These are phyloP conservation scores for Tausonia pullulans DNA, from an alignment of 1,284 basidiomycete genomes.

Conservation along the genomic window DNA sequence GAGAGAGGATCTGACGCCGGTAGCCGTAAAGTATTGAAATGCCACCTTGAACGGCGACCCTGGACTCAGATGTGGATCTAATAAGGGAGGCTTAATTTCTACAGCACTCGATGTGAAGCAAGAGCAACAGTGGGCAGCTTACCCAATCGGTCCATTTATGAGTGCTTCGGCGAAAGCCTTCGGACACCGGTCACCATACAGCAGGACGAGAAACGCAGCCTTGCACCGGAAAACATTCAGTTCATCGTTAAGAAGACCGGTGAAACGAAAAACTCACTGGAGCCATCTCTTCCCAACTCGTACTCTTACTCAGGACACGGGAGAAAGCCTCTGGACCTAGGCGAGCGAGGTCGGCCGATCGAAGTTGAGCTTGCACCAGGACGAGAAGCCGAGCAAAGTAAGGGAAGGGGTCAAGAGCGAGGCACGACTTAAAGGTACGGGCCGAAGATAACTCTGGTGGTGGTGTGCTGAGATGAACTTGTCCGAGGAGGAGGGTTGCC, in stretches of 20 bases:
- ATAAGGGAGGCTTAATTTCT: slow-evolving; percentile 17
- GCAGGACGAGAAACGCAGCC: background rate
- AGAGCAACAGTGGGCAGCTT: background rate
- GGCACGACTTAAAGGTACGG: too few relatives aligned
- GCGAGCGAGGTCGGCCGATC: background rate
- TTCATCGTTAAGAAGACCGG: background rate
- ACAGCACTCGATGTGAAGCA: background rate
- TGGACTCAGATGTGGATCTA: slow-evolving; percentile 30
- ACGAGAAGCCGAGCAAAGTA: too few relatives aligned
- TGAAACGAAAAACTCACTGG: background rate
- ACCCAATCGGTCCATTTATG: background rate
- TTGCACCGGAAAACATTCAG: background rate
- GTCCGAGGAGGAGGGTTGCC: background rate
- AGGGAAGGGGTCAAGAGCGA: too few relatives aligned
- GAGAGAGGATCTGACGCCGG: slow-evolving; percentile 53
- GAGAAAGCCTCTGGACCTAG: background rate
- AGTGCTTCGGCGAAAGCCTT: too few relatives aligned
- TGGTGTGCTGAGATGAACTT: too few relatives aligned
- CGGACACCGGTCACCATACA: too few relatives aligned
- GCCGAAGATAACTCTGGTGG: too few relatives aligned
- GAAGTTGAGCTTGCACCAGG: too few relatives aligned
- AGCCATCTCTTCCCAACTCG: background rate
- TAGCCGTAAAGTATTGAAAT: slow-evolving; percentile 48
- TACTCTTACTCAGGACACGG: background rate
- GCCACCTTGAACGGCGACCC: slow-evolving; percentile 41